phyloP scores from a whole-genome alignment of 306 rosid species.

The Oxytropis ochrocephala region DNA sequence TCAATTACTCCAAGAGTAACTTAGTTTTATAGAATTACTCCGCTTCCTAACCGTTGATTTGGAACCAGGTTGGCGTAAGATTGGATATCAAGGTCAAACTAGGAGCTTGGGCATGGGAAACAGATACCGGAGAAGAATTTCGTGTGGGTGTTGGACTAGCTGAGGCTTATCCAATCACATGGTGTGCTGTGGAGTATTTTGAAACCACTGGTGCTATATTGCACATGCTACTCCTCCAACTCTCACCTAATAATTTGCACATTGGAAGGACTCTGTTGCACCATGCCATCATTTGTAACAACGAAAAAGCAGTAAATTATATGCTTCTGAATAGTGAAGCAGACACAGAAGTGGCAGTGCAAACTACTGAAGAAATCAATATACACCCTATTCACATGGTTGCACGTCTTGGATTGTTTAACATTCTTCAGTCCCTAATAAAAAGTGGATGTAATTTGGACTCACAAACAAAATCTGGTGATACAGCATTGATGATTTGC shows the following conservation, averaged over 20 bases:
- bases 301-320: conserved; percentile 32
- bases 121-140: conserved; percentile 49
- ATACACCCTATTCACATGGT: conserved; percentile 43
- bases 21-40: too few species aligned
- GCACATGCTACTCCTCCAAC: conserved; percentile 35
- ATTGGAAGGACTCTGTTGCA: conserved; percentile 57
- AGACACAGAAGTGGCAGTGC: conserved; percentile 24
- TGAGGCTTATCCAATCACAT: conserved; percentile 49
- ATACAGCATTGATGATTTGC: conserved; percentile 47
- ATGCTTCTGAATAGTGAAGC: conserved; percentile 30
- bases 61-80: conserved; percentile 44
- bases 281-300: conserved; percentile 57
- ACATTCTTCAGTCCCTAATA: conserved; percentile 32
- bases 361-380: conserved; percentile 29
- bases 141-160: conserved; percentile 74
- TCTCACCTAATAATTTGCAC: conserved; percentile 38
- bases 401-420: conserved; percentile 29
- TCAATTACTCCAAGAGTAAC: too few species aligned
- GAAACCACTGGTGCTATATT: conserved; percentile 56
- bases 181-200: conserved; percentile 78
- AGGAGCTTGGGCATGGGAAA: conserved; percentile 74
- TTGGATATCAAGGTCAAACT: conserved; percentile 46
- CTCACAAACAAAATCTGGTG: conserved; percentile 42
- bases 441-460: conserved; percentile 35
- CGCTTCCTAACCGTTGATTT: too few species aligned